Evolutionary conservation across 176 grass and related monocot species (phyloP), one percentile per base, ranked within the genome.

Genomic region (Cenchrus americanus): DNA sequence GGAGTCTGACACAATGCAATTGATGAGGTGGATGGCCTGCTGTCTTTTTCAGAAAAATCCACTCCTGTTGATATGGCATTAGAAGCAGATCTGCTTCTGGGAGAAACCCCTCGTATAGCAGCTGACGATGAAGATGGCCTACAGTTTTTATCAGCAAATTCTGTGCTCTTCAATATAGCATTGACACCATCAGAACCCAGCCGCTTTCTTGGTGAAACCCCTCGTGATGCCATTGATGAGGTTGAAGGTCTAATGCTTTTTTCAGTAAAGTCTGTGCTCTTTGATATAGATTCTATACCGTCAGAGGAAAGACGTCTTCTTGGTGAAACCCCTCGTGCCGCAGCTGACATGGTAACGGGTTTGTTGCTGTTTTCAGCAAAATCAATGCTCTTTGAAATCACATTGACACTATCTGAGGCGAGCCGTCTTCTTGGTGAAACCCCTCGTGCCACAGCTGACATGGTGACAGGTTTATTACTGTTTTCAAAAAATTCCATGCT

Each of bases 41-140:
- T 79, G 50, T 83, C 68, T 47, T 75, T 83, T 65, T 83, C 84
- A 69, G 75, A 22, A 21, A 52, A 62, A 83, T 44, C 59, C 75
- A 79, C 54, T 68, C 59, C 66, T 83, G 70, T 77, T 14, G 76
- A 69, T 70, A 23, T 7, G 53, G 71, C 51, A 75, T 62, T 83
- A n/a, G 75, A 87, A 60, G 68, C 32, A 79, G 67, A 14, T 52
- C 74, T 83, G 40, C 62, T 87, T 83, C 88, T 87, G 3, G 75
- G 80, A 69, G 88, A 90, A 68, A 62, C 22, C 75, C 84, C 75
- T 68, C 75, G 80, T 69, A 65, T 44, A 69, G 84, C 15, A 62
- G 51, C 51, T 69, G 84, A 68, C 44, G 88, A 80, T 17, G 60
- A 75, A 44, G 80, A 82, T 54, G 88, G 80, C 64, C 75, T 83